Base-by-base conservation (phyloP, 1,139 yeast species). In the Chernovozyma aurita region DNA sequence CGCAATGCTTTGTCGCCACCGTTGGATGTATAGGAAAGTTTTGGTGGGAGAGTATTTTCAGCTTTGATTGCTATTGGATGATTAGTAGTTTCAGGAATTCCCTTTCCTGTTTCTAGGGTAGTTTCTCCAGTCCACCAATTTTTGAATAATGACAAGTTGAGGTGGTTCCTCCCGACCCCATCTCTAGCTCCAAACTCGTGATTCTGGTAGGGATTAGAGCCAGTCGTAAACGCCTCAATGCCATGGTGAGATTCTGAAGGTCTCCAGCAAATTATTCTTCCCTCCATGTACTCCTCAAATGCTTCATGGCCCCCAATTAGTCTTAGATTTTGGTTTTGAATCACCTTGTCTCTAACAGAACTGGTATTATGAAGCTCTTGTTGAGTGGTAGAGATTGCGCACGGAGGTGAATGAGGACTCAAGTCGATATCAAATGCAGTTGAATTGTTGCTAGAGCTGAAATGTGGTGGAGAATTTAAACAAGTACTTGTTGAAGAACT, bases 181-280 rank as follows among this genome's bases (percentile, higher is more conserved):
- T 20, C 22, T 7, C 9, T 26, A 7, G 28, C 28, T 7, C 6
- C 12, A 22, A 22, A 22, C 22, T 20, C 22, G 9, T 20, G 22
- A 7, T 8, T 13, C 41, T 66, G 69, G 39, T 50, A 73, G 0
- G 76, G 74, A 42, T 73, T 78, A 3, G 39, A 47, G 0, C 73
- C 76, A 27, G 50, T 49, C 30, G 71, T 42, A 0, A 63, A 46
- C 7, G 49, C 55, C 13, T 62, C 69, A 18, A 57, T 53, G 33
- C 58, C 63, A 31, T 61, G 65, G 28, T 72, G 71, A 0, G 78
- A 68, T 7, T 59, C 63, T 4, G 70, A 61, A 2, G 81, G 76
- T 38, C 73, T 62, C 76, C 80, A 78, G 31, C 80, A 56, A 1
- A 71, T 53, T 35, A 78, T 47, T 30, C 75, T 56, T 15, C 73